Evolutionary conservation across 2,329 filamentous ascomycete genomes (phyloP).

Genomic region (Whalleya microplaca): DNA sequence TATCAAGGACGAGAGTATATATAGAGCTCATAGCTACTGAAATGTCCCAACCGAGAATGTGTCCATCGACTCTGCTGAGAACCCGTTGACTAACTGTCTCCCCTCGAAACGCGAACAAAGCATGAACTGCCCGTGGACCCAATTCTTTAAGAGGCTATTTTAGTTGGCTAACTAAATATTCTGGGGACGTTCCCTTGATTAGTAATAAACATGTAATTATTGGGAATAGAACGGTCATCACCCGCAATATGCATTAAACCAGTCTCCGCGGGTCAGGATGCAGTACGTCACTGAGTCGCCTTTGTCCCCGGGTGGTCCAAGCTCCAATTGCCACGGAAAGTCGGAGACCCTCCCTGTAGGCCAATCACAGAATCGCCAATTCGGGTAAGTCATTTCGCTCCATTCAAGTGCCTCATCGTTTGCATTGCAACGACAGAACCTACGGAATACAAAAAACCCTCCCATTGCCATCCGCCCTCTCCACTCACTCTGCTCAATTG

Average conservation of each 20-base stretch:
- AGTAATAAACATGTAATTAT: background rate
- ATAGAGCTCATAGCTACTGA: constrained; percentile 17
- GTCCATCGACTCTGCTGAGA: background rate
- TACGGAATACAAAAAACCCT: constrained; percentile 22
- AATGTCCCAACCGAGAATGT: background rate
- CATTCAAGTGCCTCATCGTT: constrained; percentile 38
- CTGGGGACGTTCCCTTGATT: background rate
- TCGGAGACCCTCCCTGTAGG: constrained; percentile 14
- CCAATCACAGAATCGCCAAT: constrained; percentile 34
- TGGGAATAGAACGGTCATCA: background rate
- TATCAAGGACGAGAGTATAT: background rate
- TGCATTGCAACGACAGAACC: constrained; percentile 29
- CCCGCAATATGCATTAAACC: background rate
- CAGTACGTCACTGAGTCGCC: background rate
- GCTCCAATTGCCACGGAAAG: constrained; percentile 25
- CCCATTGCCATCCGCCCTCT: constrained; percentile 33
- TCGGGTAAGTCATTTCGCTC: constrained; percentile 19
- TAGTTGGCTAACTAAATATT: background rate
- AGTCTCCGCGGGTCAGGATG: background rate
- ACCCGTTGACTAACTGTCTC: background rate
- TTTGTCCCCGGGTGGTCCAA: constrained; percentile 21
- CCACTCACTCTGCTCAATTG: constrained; percentile 41
- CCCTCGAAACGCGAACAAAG: background rate
- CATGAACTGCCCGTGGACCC: too few species aligned
- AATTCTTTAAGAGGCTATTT: too few species aligned